Evolutionary conservation across 805 yeast genomes (phyloP).

Genomic region (Yarrowia keelungensis): DNA sequence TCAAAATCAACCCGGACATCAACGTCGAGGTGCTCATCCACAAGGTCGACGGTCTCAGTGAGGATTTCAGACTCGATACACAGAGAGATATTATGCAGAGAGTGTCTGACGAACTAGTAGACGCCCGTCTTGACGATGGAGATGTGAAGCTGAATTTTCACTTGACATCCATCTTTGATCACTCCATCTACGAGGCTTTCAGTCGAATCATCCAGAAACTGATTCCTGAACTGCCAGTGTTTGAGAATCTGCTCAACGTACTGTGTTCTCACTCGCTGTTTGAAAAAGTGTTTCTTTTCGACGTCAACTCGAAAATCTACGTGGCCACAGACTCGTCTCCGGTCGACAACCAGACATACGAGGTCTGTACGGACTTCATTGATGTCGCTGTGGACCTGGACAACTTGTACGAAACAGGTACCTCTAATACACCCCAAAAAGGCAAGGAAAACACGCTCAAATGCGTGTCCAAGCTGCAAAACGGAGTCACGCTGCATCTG

Average conservation of each 20-base stretch:
- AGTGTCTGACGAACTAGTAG: conserved; percentile 89
- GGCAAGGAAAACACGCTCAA: conserved; percentile 54
- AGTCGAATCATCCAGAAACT: conserved; percentile 91
- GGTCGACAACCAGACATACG: conserved; percentile 93
- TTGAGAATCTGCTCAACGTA: conserved; percentile 88
- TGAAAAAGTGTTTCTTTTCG: conserved; percentile 92
- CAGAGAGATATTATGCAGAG: conserved; percentile 97
- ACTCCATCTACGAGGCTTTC: conserved; percentile 93
- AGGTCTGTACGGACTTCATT: conserved; percentile 95
- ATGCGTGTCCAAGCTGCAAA: conserved; percentile 77
- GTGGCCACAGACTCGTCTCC: conserved; percentile 97
- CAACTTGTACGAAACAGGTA: conserved; percentile 47
- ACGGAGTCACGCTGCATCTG: conserved; percentile 82
- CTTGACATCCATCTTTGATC: conserved; percentile 92
- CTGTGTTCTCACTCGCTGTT: conserved; percentile 87
- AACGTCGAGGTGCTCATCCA: conserved; percentile 93
- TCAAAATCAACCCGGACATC: conserved; percentile 79
- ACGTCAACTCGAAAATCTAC: conserved; percentile 88
- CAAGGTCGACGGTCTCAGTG: conserved; percentile 93
- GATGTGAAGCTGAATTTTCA: conserved; percentile 92
- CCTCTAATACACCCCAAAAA: background rate
- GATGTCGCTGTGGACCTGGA: conserved; percentile 92
- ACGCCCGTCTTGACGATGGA: conserved; percentile 72
- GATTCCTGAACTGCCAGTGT: conserved; percentile 83
- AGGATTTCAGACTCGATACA: conserved; percentile 92